Evolutionary conservation across 1,284 basidiomycete genomes (phyloP).

Genomic region (Testicularia cyperi): DNA sequence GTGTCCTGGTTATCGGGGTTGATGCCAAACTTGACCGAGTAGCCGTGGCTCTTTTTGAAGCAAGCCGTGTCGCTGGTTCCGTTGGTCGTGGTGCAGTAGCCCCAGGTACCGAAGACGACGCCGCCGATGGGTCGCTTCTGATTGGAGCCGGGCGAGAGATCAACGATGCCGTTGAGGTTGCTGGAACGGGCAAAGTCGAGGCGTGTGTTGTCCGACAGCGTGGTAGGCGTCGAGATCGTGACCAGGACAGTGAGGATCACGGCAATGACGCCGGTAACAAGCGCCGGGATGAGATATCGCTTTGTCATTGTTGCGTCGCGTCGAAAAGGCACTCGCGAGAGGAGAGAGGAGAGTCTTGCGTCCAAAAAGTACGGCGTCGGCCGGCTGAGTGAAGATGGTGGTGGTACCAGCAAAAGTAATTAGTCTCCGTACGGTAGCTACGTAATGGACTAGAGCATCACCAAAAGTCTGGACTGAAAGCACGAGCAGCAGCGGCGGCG

Average conservation of each 20-base stretch:
- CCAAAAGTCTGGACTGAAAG: no score
- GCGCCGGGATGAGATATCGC: slow-evolving; percentile 14
- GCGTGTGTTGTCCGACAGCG: slow-evolving; percentile 25
- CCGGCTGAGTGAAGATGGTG: no score
- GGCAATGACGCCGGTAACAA: slow-evolving; percentile 6
- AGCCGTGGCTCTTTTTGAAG: slow-evolving; percentile 29
- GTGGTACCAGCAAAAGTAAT: no score
- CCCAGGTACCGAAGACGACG: slow-evolving; percentile 30
- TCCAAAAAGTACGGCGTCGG: no score
- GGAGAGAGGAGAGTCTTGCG: no score
- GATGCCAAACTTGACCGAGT: slow-evolving; percentile 22
- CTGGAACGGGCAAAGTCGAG: slow-evolving; percentile 25
- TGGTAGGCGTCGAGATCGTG: slow-evolving; percentile 35
- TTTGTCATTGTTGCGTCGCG: slow-evolving; percentile 12
- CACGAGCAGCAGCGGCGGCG: no score
- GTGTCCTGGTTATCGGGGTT: slow-evolving; percentile 5
- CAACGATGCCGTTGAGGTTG: slow-evolving; percentile 11
- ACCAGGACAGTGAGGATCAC: slow-evolving; percentile 23
- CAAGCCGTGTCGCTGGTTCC: slow-evolving; percentile 12
- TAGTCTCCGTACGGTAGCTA: no score
- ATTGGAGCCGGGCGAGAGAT: slow-evolving; percentile 10
- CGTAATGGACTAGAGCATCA: no score
- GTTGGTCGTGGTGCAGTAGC: slow-evolving; percentile 29
- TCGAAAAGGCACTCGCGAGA: no score
- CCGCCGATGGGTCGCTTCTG: slow-evolving; percentile 7